These are phyloP conservation scores for Blastobotrys indianensis DNA, from an alignment of 1,139 yeast species.

Conservation along the genomic window DNA sequence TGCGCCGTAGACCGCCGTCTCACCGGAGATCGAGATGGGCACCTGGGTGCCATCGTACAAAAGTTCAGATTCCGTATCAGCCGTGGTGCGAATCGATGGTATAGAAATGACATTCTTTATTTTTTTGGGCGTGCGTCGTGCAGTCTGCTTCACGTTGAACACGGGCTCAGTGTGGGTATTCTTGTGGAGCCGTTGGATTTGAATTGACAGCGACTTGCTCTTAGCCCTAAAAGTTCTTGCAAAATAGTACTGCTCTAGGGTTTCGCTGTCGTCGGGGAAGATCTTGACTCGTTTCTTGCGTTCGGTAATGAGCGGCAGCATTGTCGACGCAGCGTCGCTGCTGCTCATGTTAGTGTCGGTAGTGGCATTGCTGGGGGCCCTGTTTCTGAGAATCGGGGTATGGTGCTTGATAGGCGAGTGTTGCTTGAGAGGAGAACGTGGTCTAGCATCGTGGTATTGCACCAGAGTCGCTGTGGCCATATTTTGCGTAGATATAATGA, in stretches of 20 bases:
- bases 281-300: no score
- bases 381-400: no score
- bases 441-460: no score
- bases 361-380: no score
- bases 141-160: slow-evolving; percentile 16
- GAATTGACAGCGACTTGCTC: slow-evolving; percentile 12
- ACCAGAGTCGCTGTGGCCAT: no score
- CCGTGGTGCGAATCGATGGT: neutral
- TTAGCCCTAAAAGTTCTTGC: slow-evolving; percentile 16
- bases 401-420: no score
- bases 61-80: neutral
- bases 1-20: slow-evolving; percentile 3
- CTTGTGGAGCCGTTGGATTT: slow-evolving; percentile 20
- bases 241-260: slow-evolving; percentile 16
- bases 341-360: no score
- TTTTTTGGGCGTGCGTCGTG: slow-evolving; percentile 4
- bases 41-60: slow-evolving; percentile 13
- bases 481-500: no score
- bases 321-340: no score
- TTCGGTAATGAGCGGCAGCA: no score
- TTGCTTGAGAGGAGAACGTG: no score
- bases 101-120: neutral
- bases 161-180: slow-evolving; percentile 20
- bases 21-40: slow-evolving; percentile 4
- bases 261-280: neutral